Evolutionary conservation across 345 rosid genomes (phyloP), one percentile per base, ranked within the genome.

Genomic region (Capsella bursapastoris): DNA sequence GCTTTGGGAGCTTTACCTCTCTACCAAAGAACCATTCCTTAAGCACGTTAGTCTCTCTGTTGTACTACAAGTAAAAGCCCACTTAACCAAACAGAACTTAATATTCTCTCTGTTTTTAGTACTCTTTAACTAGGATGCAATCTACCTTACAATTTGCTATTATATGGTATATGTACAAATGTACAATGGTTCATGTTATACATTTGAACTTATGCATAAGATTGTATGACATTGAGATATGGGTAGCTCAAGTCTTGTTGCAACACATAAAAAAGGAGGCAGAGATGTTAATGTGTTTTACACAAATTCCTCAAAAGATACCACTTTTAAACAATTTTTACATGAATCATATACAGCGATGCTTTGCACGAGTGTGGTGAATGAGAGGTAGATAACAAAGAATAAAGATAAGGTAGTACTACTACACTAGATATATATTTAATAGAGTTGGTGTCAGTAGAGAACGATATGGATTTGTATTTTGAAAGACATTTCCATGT

Each of bases 1-100:
- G 91, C 93, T 66, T 82, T 94, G 83, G 97, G 92, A 78, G 98
- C 98, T 63, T 59, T 88, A 83, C 95, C 96, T 49, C 87, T 91
- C 68, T 91, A 88, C 66, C 96, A 91, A 77, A 90, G 95, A 70
- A 82, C 92, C 47, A 77, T 91, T 78, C 97, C 98, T 16, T 91
- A 51, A 86, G 67, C 68, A 71, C 72, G 38, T 49, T 51, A 41
- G 12, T 55, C 57, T 76, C 53, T 49, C 15, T 49, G 18, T 18
- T 49, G 53, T 50, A 35, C 60, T 48, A 28, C 1, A 27, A 15
- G 10, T 37, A 65, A 34, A 22, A 6, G 5, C 14, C 16, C 2
- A 22, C 48, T 35, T 37, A 48, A 25, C 57, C 4, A 64, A 64
- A 25, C 57, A 56, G 71, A 35, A 56, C 49, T 9, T 34, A 73